Conservation (phyloP, 2,329 filamentous ascomycete species). For the Annulohypoxylon truncatum region DNA sequence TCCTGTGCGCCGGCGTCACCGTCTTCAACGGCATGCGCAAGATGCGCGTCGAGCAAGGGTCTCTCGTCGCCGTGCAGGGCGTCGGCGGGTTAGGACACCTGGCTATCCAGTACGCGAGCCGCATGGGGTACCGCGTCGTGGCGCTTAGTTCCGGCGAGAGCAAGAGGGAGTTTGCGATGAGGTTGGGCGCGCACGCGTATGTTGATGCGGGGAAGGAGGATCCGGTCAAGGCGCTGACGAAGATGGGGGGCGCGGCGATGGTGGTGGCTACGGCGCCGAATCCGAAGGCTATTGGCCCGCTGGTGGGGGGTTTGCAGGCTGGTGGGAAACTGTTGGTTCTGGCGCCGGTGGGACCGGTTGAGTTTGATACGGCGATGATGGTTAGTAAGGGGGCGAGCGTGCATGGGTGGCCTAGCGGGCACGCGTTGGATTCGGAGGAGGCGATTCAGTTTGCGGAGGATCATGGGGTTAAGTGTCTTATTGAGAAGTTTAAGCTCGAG, state of each 20-base stretch:
- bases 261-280: constrained; percentile 74
- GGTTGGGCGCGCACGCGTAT: constrained; percentile 71
- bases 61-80: constrained; percentile 71
- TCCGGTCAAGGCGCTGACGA: constrained; percentile 59
- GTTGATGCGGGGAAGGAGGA: constrained; percentile 68
- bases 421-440: constrained; percentile 72
- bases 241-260: constrained; percentile 70
- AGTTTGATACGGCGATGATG: constrained; percentile 57
- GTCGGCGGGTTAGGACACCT: constrained; percentile 82
- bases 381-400: constrained; percentile 68
- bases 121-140: constrained; percentile 80
- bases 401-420: constrained; percentile 71
- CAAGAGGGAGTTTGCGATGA: constrained; percentile 74
- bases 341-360: constrained; percentile 60
- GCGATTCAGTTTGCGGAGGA: constrained; percentile 73
- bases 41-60: constrained; percentile 63
- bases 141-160: constrained; percentile 73
- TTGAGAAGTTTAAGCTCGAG: constrained; percentile 72
- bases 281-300: constrained; percentile 62
- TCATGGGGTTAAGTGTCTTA: constrained; percentile 72
- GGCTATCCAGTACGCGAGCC: constrained; percentile 78
- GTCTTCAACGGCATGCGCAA: constrained; percentile 70
- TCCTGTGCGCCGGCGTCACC: constrained; percentile 74
- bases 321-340: constrained; percentile 71
- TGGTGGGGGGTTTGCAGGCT: constrained; percentile 65